These are phyloP conservation scores for Amauroascus niger DNA, from an alignment of 2,329 filamentous ascomycete species.

Conservation along the genomic window DNA sequence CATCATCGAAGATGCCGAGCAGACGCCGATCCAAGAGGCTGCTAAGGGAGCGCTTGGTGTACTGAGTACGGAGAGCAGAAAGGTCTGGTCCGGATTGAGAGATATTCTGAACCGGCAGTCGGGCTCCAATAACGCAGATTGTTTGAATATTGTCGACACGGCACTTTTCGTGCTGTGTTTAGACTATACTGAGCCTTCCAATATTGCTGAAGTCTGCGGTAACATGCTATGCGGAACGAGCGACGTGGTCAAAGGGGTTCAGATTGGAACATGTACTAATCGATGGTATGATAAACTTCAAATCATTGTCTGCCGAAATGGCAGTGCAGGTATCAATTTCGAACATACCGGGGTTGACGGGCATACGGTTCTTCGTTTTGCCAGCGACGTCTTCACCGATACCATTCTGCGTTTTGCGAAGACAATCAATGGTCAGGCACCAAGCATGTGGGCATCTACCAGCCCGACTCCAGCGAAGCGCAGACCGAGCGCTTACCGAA, in stretches of 20 bases:
- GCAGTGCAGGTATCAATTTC: slow-evolving; percentile 96
- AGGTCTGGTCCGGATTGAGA: slow-evolving; percentile 85
- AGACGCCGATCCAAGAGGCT: slow-evolving; percentile 84
- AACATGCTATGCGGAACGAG: slow-evolving; percentile 98
- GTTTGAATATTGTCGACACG: slow-evolving; percentile 87
- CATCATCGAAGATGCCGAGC: slow-evolving; percentile 79
- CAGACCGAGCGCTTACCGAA: slow-evolving; percentile 54
- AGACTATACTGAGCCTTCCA: slow-evolving; percentile 79
- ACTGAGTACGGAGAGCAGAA: slow-evolving; percentile 89
- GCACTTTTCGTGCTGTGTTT: slow-evolving; percentile 86
- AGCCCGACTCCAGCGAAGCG: slow-evolving; percentile 90
- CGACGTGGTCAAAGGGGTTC: slow-evolving; percentile 81
- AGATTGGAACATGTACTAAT: slow-evolving; percentile 96
- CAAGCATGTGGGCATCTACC: slow-evolving; percentile 78
- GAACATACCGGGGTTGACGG: slow-evolving; percentile 97
- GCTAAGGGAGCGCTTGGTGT: slow-evolving; percentile 93
- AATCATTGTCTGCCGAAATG: slow-evolving; percentile 98
- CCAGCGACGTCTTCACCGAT: slow-evolving; percentile 92
- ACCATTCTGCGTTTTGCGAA: slow-evolving; percentile 92
- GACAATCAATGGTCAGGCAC: slow-evolving; percentile 88
- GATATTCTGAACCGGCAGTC: slow-evolving; percentile 79
- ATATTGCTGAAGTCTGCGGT: slow-evolving; percentile 75
- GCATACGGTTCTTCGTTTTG: slow-evolving; percentile 91
- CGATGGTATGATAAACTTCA: slow-evolving; percentile 99
- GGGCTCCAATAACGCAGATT: slow-evolving; percentile 90